Percentiles rank a stretch among this genome's conserved stretches.
Evolutionary conservation across 805 yeast species (phyloP).

Genomic region (Schizosaccharomyces octosporus): DNA sequence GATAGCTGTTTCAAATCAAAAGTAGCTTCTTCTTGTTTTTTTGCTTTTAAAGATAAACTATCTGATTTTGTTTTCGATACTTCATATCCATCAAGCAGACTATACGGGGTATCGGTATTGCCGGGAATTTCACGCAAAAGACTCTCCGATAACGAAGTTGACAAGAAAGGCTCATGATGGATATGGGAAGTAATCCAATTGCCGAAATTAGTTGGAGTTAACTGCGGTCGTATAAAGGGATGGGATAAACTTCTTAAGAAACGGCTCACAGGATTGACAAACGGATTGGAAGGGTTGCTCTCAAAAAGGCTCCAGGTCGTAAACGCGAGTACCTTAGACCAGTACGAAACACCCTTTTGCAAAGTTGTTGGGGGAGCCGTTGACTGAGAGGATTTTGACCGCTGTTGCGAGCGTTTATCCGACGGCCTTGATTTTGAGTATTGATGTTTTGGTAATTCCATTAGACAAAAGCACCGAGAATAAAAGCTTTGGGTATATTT

Average conservation of each 20-base stretch:
- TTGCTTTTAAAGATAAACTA: no score
- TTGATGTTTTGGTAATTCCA: no score
- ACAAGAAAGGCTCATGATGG: not conserved
- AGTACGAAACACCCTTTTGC: not conserved
- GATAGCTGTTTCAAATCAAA: no score
- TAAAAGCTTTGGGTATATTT: no score
- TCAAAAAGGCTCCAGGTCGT: not conserved
- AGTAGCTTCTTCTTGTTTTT: no score
- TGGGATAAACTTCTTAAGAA: not conserved
- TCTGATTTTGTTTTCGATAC: not conserved
- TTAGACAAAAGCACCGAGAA: no score
- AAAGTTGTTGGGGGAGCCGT: not conserved
- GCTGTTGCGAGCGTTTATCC: no score
- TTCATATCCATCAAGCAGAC: not conserved
- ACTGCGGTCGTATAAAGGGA: not conserved
- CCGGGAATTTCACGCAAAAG: not conserved
- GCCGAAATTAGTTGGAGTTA: not conserved
- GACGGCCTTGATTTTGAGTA: no score
- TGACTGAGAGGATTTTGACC: no score
- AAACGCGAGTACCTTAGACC: not conserved
- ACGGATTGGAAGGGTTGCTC: not conserved
- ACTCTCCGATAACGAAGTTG: not conserved
- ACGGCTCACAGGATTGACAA: not conserved
- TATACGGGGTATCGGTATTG: not conserved
- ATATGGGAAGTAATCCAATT: not conserved